A percentile compares a stretch with the other conserved stretches of the same genome.
phyloP scores from a whole-genome alignment of 352 stramenopile species.

The Phytophthora constricta region DNA sequence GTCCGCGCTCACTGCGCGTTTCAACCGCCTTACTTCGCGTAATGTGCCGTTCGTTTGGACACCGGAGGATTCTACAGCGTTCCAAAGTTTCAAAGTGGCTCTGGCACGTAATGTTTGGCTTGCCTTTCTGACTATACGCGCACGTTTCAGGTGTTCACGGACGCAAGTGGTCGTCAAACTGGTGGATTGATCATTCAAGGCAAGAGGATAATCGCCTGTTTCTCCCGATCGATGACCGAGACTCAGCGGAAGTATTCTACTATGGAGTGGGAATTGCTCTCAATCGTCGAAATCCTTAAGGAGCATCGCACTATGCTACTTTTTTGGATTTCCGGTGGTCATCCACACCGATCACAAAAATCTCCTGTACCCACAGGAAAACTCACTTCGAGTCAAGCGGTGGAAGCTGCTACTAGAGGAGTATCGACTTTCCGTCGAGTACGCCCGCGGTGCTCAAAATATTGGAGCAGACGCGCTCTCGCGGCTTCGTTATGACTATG shows the following conservation, averaged over 20 bases:
- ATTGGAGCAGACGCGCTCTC: conserved; percentile 5
- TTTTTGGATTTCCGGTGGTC: conserved; percentile 10
- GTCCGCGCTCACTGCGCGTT: not conserved
- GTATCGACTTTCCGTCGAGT: not conserved
- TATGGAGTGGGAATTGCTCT: conserved; percentile 16
- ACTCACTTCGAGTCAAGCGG: conserved; percentile 11
- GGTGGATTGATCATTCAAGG: conserved; percentile 5
- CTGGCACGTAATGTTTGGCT: conserved; percentile 7
- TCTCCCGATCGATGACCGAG: not conserved
- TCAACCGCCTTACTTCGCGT: not conserved
- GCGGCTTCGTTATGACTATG: not conserved
- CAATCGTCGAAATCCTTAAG: conserved; percentile 11
- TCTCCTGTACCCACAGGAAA: conserved; percentile 11
- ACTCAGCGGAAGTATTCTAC: conserved; percentile 13
- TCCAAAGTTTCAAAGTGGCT: conserved; percentile 3
- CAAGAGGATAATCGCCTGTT: conserved; percentile 8
- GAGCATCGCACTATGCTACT: conserved; percentile 20
- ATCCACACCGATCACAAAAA: conserved; percentile 24
- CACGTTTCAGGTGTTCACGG: conserved; percentile 11
- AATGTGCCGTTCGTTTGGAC: conserved; percentile 3
- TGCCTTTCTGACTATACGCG: conserved; percentile 7
- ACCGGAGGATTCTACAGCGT: conserved; percentile 1
- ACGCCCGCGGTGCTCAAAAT: not conserved
- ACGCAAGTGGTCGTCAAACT: conserved; percentile 12
- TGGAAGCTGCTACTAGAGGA: conserved; percentile 11